These are phyloP conservation scores for Termitomyces heimii DNA, from an alignment of 768 basidiomycete genomes.

Conservation along the genomic window DNA sequence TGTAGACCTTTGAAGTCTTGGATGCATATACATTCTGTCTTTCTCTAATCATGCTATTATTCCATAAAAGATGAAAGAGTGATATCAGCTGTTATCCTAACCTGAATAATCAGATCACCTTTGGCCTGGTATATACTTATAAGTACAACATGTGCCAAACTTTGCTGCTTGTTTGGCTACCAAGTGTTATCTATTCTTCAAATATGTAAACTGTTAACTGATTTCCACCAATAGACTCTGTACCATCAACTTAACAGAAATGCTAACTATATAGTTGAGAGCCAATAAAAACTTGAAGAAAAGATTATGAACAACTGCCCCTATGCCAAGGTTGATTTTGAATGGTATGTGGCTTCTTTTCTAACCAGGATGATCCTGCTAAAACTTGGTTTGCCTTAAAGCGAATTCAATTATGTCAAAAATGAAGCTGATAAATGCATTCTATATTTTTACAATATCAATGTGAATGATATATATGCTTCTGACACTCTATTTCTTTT, in stretches of 20 bases:
- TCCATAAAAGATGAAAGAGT: slow-evolving; percentile 47
- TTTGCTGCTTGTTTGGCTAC: slow-evolving; percentile 87
- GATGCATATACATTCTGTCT: slow-evolving; percentile 68
- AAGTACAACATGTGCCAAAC: slow-evolving; percentile 70
- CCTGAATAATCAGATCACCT: slow-evolving; percentile 48
- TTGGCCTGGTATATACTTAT: slow-evolving; percentile 56
- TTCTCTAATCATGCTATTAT: background rate
- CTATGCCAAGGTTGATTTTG: slow-evolving; percentile 77
- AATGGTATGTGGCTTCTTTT: slow-evolving; percentile 60
- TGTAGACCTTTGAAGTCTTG: slow-evolving; percentile 69
- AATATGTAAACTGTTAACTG: background rate
- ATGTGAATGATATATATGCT: too few species aligned
- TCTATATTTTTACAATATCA: too few species aligned
- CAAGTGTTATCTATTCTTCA: slow-evolving; percentile 45
- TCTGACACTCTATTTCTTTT: too few species aligned
- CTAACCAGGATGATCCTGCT: background rate
- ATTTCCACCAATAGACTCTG: slow-evolving; percentile 48
- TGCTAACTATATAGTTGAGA: slow-evolving; percentile 79
- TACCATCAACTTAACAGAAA: slow-evolving; percentile 86
- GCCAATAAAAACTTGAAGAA: slow-evolving; percentile 46
- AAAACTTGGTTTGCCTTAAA: slow-evolving; percentile 21
- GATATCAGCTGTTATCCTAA: slow-evolving; percentile 54
- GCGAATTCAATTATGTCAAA: slow-evolving; percentile 89
- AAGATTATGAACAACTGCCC: slow-evolving; percentile 64
- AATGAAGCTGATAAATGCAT: slow-evolving; percentile 71